These are phyloP conservation scores for Sclerotiophoma versabilis DNA, from an alignment of 2,329 filamentous ascomycete genomes.

Conservation along the genomic window DNA sequence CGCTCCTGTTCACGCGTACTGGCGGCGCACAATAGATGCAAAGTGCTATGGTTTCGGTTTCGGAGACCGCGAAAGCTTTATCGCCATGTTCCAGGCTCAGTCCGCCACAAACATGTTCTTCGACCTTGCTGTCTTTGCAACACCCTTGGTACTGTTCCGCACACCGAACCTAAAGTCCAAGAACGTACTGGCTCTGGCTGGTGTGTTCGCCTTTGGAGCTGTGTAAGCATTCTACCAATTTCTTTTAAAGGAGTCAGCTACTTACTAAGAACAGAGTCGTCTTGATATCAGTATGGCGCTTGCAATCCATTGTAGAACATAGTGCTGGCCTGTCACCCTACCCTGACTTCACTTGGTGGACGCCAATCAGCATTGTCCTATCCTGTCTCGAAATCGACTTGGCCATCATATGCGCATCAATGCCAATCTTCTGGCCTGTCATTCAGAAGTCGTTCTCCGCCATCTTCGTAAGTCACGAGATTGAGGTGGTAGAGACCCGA, in stretches of 20 bases:
- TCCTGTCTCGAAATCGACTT: constrained; percentile 44
- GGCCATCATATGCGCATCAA: constrained; percentile 45
- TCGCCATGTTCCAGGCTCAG: constrained; percentile 37
- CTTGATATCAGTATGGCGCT: constrained; percentile 39
- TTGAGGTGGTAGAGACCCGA: constrained; percentile 41
- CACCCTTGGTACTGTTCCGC: constrained; percentile 41
- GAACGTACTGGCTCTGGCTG: constrained; percentile 39
- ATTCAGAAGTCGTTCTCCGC: constrained; percentile 34
- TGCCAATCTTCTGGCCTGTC: constrained; percentile 48
- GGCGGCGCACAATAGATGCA: constrained; percentile 26
- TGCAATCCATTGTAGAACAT: constrained; percentile 36
- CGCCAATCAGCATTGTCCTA: constrained; percentile 35
- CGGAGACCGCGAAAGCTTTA: constrained; percentile 24
- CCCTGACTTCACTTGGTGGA: constrained; percentile 43
- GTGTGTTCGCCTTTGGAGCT: constrained; percentile 42
- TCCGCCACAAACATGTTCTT: constrained; percentile 45
- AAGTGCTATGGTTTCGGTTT: constrained; percentile 44
- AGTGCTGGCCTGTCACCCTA: constrained; percentile 41
- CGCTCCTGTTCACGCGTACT: constrained; percentile 35
- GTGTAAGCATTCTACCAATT: constrained; percentile 26
- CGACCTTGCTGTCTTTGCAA: constrained; percentile 42
- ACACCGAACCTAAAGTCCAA: constrained; percentile 36
- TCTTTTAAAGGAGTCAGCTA: background rate
- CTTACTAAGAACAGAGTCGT: constrained; percentile 37
- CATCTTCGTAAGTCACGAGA: constrained; percentile 46